Evolutionary conservation across 2,329 filamentous ascomycete species (phyloP).

Genomic region (Paraphoma chrysanthemicola): DNA sequence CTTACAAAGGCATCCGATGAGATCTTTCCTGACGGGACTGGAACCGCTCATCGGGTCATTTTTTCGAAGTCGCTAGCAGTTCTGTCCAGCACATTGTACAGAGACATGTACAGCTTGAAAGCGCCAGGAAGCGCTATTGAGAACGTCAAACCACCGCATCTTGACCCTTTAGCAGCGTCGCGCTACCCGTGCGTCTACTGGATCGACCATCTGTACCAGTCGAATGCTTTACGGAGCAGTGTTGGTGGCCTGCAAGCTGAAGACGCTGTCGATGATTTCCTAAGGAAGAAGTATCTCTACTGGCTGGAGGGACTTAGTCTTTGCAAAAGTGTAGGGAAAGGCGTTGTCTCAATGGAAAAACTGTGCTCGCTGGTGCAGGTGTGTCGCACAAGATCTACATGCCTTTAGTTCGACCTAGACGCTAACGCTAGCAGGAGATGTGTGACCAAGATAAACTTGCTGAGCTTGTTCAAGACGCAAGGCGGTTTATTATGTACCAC

Average conservation of each 20-base stretch:
- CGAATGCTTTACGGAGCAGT: slow-evolving; percentile 3
- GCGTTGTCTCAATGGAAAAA: too few relatives aligned
- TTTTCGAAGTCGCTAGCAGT: slow-evolving; percentile 39
- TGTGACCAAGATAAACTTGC: too few relatives aligned
- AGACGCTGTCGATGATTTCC: slow-evolving; percentile 7
- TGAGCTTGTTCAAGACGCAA: slow-evolving; percentile 19
- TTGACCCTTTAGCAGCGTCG: slow-evolving; percentile 31
- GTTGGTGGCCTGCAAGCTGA: not conserved
- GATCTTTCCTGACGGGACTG: slow-evolving; percentile 40
- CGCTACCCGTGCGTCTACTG: slow-evolving; percentile 41
- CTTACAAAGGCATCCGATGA: slow-evolving; percentile 15
- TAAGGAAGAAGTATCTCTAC: slow-evolving; percentile 12
- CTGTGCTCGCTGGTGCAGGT: too few relatives aligned
- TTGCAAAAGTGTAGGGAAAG: slow-evolving; percentile 9
- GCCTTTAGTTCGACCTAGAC: too few relatives aligned
- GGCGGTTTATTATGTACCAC: slow-evolving; percentile 30
- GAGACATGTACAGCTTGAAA: slow-evolving; percentile 32
- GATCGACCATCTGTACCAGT: slow-evolving; percentile 40
- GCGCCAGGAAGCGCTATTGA: slow-evolving; percentile 18
- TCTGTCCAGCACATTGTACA: slow-evolving; percentile 20
- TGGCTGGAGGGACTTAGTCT: slow-evolving; percentile 14
- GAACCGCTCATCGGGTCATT: slow-evolving; percentile 17
- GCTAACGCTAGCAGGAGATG: too few relatives aligned
- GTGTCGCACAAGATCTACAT: too few relatives aligned
- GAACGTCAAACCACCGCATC: slow-evolving; percentile 22